Percentiles rank a stretch among this genome's conserved stretches.
Conservation (phyloP, 164 flowering plant species). For the Protea cynaroides region DNA sequence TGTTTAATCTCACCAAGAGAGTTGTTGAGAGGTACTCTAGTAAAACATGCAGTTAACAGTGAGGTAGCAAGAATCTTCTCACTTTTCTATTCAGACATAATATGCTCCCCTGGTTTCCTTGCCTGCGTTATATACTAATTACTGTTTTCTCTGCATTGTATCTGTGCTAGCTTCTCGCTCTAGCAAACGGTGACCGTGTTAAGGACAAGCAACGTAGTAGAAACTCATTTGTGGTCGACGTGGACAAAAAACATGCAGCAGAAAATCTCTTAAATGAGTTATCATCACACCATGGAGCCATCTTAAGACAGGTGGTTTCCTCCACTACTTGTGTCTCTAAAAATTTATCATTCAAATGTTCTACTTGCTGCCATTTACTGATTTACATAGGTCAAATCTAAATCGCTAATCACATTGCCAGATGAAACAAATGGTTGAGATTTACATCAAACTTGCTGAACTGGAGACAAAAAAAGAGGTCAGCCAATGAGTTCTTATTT, state of each 20-base stretch:
- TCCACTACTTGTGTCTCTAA: neutral
- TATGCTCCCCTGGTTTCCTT: neutral
- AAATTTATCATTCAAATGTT: neutral
- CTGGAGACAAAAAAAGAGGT: constrained; percentile 94
- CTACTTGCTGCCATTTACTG: neutral
- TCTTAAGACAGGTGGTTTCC: constrained; percentile 58
- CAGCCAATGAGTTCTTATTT: constrained; percentile 7
- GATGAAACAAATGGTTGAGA: constrained; percentile 97
- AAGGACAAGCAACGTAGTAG: constrained; percentile 94
- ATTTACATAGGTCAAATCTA: neutral
- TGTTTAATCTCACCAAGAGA: neutral
- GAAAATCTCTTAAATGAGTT: constrained; percentile 73
- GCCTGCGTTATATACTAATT: neutral
- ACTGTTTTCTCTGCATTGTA: neutral
- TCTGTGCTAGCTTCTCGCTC: constrained; percentile 67
- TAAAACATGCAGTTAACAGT: neutral
- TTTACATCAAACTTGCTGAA: constrained; percentile 94
- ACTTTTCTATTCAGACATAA: neutral
- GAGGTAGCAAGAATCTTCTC: neutral
- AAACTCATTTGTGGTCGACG: constrained; percentile 92
- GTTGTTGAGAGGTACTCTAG: neutral
- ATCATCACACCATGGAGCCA: constrained; percentile 61
- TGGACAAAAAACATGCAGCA: constrained; percentile 90
- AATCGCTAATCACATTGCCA: constrained; percentile 15
- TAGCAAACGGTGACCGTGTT: constrained; percentile 96